Percentiles rank a stretch among this genome's conserved stretches.
These are phyloP conservation scores for Camelina hispida DNA, from an alignment of 345 rosid genomes.

Conservation along the genomic window DNA sequence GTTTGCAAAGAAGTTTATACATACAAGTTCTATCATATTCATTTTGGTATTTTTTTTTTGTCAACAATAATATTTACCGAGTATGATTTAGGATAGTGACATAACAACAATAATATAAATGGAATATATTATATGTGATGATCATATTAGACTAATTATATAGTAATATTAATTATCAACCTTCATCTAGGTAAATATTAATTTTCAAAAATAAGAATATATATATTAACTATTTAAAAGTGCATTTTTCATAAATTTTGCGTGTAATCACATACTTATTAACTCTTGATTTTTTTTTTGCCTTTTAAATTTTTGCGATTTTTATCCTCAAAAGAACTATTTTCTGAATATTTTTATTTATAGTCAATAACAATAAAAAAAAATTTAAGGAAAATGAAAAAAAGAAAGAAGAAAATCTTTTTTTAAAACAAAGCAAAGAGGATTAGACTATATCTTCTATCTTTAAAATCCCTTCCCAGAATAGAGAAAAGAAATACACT, in stretches of 20 bases:
- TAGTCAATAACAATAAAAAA: constrained; percentile 2
- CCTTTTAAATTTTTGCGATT: background rate
- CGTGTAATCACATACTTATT: background rate
- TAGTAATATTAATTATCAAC: no score
- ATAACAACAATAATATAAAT: no score
- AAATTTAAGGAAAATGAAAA: constrained; percentile 14
- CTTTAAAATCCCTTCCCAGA: constrained; percentile 32
- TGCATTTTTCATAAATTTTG: background rate
- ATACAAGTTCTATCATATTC: background rate
- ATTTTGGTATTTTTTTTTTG: background rate
- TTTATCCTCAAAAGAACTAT: background rate
- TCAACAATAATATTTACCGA: background rate
- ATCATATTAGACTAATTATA: no score
- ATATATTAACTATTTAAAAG: no score
- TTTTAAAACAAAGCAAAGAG: constrained; percentile 22
- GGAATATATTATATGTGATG: no score
- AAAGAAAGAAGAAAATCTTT: background rate
- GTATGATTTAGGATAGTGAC: no score
- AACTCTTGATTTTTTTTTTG: background rate
- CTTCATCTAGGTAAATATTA: background rate
- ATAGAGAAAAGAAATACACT: constrained; percentile 26
- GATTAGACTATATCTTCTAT: constrained; percentile 17
- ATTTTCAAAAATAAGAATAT: background rate
- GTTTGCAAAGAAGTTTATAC: background rate
- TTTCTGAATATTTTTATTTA: background rate